Conservation (phyloP, 352 stramenopile genomes). For the Phytophthora cactorum region DNA sequence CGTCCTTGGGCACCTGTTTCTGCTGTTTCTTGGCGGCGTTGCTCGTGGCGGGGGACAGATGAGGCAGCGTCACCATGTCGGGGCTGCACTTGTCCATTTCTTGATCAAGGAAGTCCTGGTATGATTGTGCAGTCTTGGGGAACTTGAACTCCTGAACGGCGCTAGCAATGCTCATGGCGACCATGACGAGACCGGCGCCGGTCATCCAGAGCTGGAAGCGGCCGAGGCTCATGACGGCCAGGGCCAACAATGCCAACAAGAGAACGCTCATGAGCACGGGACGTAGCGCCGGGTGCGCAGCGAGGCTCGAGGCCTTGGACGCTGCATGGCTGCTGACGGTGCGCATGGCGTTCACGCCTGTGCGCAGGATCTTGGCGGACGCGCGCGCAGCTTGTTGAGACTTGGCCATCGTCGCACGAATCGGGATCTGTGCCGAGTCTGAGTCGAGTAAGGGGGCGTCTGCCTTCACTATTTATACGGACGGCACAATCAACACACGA, state of each 20-base stretch:
- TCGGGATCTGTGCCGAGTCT: slow-evolving; percentile 16
- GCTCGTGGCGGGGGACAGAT: slow-evolving; percentile 45
- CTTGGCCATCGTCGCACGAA: slow-evolving; percentile 37
- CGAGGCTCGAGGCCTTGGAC: slow-evolving; percentile 30
- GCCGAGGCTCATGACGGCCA: slow-evolving; percentile 58
- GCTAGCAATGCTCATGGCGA: slow-evolving; percentile 64
- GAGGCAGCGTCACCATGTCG: slow-evolving; percentile 57
- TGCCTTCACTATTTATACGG: slow-evolving; percentile 31
- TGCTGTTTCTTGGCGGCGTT: slow-evolving; percentile 18
- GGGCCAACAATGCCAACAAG: slow-evolving; percentile 47
- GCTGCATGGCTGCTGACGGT: slow-evolving; percentile 36
- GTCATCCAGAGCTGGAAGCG: slow-evolving; percentile 77
- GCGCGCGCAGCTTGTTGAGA: slow-evolving; percentile 13
- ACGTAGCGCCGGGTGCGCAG: slow-evolving; percentile 30
- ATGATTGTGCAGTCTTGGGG: slow-evolving; percentile 45
- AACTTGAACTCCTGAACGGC: slow-evolving; percentile 70
- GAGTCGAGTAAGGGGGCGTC: neutral
- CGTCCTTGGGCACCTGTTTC: slow-evolving; percentile 29
- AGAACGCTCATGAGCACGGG: slow-evolving; percentile 37
- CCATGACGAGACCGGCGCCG: slow-evolving; percentile 60
- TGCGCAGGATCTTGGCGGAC: slow-evolving; percentile 37
- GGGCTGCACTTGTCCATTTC: slow-evolving; percentile 55
- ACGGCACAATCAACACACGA: slow-evolving; percentile 19
- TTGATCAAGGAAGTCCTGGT: slow-evolving; percentile 65
- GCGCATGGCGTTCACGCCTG: slow-evolving; percentile 38